Evolutionary conservation across 805 yeast genomes (phyloP), one percentile per base, ranked within the genome.

Genomic region (Sugiyamaella marilandica): DNA sequence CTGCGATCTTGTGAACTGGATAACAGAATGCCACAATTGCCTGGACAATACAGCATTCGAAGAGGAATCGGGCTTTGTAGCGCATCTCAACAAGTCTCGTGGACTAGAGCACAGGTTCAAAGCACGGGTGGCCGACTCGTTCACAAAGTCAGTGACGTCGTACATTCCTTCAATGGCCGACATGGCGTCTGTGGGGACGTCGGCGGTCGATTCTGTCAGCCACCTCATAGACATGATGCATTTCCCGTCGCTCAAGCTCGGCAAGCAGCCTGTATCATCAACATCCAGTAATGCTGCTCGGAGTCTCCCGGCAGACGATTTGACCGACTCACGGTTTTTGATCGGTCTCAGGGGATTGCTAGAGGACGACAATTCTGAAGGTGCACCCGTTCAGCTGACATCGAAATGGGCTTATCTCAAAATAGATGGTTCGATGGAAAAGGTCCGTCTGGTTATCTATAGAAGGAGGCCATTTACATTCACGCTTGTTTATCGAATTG

Each of bases 401-500:
- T 19, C 44, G 29, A 54, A 51, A 35, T 41, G 19, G 41, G 52
- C 51, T 19, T 54, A 33, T 29, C 47, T 46, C 19, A 46, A 45
- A 39, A 19, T 39, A 18, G 47, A 11, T 18, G 19, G 14, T 29
- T 21, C 37, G 29, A 45, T 31, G 33, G 53, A 49, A 2, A 10
- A 14, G 21, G 46, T 36, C 35, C 49, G 52, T n/a, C 35, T 62
- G 5, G 60, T 63, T 10, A 47, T 63, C 19, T 63, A 63, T 45
- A 54, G 59, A 14, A 43, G 65, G 13, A 39, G 56, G 9, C 65
- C 66, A 10, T 55, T 63, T 24, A 55, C 56, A 11, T 63, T 60
- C 50, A 52, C 59, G 2, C 47, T 62, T 2, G 33, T 61, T 2
- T 60, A 56, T 50, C 31, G 36, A 16, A 47, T 50, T 16, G 47